phyloP scores from a whole-genome alignment of 352 stramenopile genomes.

The Phytophthora megakarya region DNA sequence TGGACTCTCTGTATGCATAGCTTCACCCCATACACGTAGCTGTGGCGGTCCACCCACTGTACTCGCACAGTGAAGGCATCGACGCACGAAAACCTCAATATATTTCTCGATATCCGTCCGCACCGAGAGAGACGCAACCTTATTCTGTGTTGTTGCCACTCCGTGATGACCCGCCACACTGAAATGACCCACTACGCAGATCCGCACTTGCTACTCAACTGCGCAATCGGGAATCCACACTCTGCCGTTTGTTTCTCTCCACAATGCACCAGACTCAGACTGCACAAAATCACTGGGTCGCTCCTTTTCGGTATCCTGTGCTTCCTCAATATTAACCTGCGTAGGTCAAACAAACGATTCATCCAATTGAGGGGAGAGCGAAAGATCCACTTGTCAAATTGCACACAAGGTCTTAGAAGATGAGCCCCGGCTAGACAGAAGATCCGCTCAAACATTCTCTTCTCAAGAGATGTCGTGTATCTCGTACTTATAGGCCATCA shows the following conservation, averaged over 20 bases:
- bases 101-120: not conserved
- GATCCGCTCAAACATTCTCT: not conserved
- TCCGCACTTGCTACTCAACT: not conserved
- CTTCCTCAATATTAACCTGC: too few species aligned
- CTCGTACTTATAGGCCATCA: conserved; percentile 8
- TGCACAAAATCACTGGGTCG: too few species aligned
- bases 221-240: not conserved
- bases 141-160: too few species aligned
- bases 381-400: not conserved
- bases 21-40: not conserved
- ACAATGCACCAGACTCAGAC: too few species aligned
- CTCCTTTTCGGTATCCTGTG: too few species aligned
- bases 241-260: not conserved
- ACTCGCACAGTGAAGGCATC: conserved; percentile 11
- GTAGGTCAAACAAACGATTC: not conserved
- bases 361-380: not conserved
- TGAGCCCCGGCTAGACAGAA: not conserved
- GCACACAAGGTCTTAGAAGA: not conserved
- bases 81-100: not conserved
- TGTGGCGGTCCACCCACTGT: not conserved
- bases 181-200: not conserved
- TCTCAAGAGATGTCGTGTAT: conserved; percentile 2
- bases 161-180: not conserved
- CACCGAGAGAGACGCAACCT: not conserved
- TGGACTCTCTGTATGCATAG: not conserved